phyloP scores from a whole-genome alignment of 768 basidiomycete species.

The Hypholoma fasciculare region DNA sequence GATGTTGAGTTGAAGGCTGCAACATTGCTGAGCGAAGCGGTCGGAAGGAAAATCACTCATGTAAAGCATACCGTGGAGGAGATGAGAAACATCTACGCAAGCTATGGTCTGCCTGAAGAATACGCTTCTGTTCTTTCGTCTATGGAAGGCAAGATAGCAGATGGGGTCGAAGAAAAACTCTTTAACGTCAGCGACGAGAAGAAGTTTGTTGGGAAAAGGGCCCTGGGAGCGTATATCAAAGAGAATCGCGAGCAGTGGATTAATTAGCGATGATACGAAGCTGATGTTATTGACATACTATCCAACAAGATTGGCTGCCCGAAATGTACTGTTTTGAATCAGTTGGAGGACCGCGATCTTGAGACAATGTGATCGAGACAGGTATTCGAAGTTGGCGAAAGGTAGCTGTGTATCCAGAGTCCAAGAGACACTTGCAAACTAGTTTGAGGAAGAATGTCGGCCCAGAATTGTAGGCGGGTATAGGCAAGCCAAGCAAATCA shows the following conservation, averaged over 20 bases:
- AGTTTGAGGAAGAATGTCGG: no score
- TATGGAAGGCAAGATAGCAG: constrained; percentile 17
- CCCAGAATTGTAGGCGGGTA: no score
- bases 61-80: constrained; percentile 13
- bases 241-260: constrained; percentile 20
- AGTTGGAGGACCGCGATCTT: no score
- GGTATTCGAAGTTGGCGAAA: no score
- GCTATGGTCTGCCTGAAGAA: constrained; percentile 8
- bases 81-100: not conserved
- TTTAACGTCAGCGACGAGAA: constrained; percentile 10
- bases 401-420: no score
- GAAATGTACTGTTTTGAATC: no score
- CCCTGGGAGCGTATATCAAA: constrained; percentile 23
- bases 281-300: no score
- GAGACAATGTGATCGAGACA: no score
- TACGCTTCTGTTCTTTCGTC: constrained; percentile 16
- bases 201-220: constrained; percentile 24
- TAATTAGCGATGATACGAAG: not conserved
- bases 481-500: no score
- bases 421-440: no score
- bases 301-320: no score
- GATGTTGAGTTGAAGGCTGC: constrained; percentile 11
- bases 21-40: constrained; percentile 10
- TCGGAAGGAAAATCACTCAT: constrained; percentile 20
- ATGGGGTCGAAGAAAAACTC: constrained; percentile 22